phyloP scores from a whole-genome alignment of 2,329 filamentous ascomycete species.

The Stylonectria norvegica region DNA sequence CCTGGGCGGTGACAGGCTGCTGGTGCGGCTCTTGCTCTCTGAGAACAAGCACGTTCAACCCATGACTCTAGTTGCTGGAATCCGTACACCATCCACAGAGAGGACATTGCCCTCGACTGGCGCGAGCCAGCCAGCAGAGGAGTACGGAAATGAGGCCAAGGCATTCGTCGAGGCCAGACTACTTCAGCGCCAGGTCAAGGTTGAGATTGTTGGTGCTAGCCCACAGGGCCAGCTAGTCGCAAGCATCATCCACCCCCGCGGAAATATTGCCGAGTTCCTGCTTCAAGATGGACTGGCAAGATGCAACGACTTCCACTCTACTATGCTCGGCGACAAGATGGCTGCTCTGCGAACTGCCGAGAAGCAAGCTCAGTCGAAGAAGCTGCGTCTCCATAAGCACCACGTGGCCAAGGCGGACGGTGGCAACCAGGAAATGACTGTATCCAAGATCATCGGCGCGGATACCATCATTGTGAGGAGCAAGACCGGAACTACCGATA shows the following conservation, averaged over 20 bases:
- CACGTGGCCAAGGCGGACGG: slow-evolving; percentile 68
- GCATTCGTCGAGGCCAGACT: slow-evolving; percentile 82
- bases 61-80: slow-evolving; percentile 82
- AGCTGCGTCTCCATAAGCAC: slow-evolving; percentile 76
- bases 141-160: slow-evolving; percentile 84
- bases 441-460: slow-evolving; percentile 80
- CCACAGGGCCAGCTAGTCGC: slow-evolving; percentile 91
- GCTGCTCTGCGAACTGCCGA: slow-evolving; percentile 79
- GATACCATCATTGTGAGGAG: slow-evolving; percentile 85
- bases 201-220: slow-evolving; percentile 80
- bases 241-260: slow-evolving; percentile 79
- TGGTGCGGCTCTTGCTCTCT: slow-evolving; percentile 75
- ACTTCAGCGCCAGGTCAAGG: slow-evolving; percentile 79
- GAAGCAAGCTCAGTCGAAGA: slow-evolving; percentile 73
- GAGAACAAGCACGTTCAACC: slow-evolving; percentile 85
- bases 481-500: slow-evolving; percentile 76
- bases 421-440: slow-evolving; percentile 72
- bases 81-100: slow-evolving; percentile 86
- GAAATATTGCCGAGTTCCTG: slow-evolving; percentile 89
- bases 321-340: slow-evolving; percentile 87
- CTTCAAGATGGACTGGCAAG: slow-evolving; percentile 85
- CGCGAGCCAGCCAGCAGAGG: slow-evolving; percentile 79
- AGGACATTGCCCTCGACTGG: slow-evolving; percentile 75
- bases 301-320: slow-evolving; percentile 95
- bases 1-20: slow-evolving; percentile 83